Percentiles rank a stretch among this genome's conserved stretches.
These are phyloP conservation scores for Pythium catenulatum DNA, from an alignment of 352 stramenopile species.

Conservation along the genomic window DNA sequence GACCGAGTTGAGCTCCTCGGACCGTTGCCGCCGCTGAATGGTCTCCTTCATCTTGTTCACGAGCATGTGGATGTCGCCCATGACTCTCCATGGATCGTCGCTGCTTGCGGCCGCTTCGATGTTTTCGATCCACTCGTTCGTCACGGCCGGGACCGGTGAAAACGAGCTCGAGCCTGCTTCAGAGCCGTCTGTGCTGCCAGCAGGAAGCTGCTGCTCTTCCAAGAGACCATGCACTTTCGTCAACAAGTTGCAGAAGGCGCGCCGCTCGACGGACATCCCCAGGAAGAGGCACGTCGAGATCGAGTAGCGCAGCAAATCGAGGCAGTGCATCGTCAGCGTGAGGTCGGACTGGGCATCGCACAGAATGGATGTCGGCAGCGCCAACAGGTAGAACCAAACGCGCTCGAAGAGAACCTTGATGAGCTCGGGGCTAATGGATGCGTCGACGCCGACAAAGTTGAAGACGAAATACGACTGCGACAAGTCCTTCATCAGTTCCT, in stretches of 20 bases:
- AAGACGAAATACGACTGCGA: slow-evolving; percentile 92
- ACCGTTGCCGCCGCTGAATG: slow-evolving; percentile 89
- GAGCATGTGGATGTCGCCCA: slow-evolving; percentile 94
- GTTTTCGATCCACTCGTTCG: slow-evolving; percentile 72
- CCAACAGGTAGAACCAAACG: slow-evolving; percentile 97
- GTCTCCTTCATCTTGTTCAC: slow-evolving; percentile 94
- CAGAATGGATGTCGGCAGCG: slow-evolving; percentile 90
- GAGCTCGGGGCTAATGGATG: slow-evolving; percentile 93
- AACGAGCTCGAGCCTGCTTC: not conserved
- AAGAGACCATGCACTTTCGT: slow-evolving; percentile 85
- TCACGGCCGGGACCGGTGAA: not conserved
- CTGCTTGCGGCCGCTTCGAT: slow-evolving; percentile 81
- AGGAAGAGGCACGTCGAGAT: slow-evolving; percentile 93
- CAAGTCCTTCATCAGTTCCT: slow-evolving; percentile 92
- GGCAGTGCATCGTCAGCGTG: slow-evolving; percentile 87
- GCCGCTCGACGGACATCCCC: slow-evolving; percentile 83
- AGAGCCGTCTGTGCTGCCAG: slow-evolving; percentile 52
- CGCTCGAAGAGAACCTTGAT: slow-evolving; percentile 95
- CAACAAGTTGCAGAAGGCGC: slow-evolving; percentile 87
- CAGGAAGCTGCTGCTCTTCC: slow-evolving; percentile 59
- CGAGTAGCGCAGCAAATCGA: slow-evolving; percentile 87
- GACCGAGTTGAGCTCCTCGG: slow-evolving; percentile 91
- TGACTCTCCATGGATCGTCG: slow-evolving; percentile 89
- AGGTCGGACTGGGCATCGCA: slow-evolving; percentile 88
- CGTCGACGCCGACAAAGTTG: slow-evolving; percentile 95